Evolutionary conservation across 345 rosid genomes (phyloP).

Genomic region (Chamaenerion angustifolium): DNA sequence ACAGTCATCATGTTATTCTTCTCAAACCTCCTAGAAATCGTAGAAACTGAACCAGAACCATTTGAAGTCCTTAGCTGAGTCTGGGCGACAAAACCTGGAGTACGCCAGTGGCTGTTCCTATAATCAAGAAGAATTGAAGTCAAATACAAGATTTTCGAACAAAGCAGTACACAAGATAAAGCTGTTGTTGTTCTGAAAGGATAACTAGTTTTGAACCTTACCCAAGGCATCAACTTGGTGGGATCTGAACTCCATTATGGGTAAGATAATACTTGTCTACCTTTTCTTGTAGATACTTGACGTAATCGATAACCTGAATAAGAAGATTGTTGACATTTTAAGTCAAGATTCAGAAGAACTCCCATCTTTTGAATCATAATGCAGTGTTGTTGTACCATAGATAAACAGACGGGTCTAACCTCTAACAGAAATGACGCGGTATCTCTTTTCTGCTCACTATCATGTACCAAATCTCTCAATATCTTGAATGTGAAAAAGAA

Average conservation of each 20-base stretch:
- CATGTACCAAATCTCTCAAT: slow-evolving; percentile 81
- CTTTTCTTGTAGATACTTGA: slow-evolving; percentile 69
- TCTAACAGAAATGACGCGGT: slow-evolving; percentile 88
- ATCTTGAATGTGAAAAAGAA: slow-evolving; percentile 63
- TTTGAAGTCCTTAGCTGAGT: slow-evolving; percentile 41
- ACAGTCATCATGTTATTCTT: slow-evolving; percentile 30
- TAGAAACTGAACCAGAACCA: slow-evolving; percentile 54
- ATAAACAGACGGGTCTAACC: slow-evolving; percentile 27
- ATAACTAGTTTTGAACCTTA: slow-evolving; percentile 8
- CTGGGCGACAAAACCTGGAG: slow-evolving; percentile 44
- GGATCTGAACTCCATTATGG: slow-evolving; percentile 79
- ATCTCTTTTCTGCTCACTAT: slow-evolving; percentile 80
- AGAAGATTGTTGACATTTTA: slow-evolving; percentile 2
- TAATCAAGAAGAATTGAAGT: slow-evolving; percentile 18
- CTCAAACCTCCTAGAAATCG: slow-evolving; percentile 53
- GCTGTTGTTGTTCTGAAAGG: too few species aligned
- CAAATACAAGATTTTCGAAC: neutral
- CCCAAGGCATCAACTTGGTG: slow-evolving; percentile 78
- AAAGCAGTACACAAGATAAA: too few species aligned
- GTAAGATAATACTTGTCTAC: slow-evolving; percentile 62
- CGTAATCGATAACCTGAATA: slow-evolving; percentile 76
- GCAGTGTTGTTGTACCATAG: neutral
- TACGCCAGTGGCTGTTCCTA: slow-evolving; percentile 96
- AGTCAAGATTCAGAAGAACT: neutral
- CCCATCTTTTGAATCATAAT: neutral